phyloP scores from a whole-genome alignment of 768 basidiomycete species.

The Collybia sordida region DNA sequence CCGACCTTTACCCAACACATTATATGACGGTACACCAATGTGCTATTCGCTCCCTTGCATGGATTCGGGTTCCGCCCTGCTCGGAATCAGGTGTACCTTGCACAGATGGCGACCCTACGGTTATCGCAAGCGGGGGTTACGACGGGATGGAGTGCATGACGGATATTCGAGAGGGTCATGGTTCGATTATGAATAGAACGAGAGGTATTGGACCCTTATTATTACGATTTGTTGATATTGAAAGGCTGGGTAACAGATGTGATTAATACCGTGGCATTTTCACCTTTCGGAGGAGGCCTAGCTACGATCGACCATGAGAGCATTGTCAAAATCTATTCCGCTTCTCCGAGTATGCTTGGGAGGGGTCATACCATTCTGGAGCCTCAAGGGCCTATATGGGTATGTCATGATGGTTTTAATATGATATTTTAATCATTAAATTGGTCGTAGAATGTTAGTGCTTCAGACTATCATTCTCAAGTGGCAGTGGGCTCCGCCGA shows the following conservation, averaged over 20 bases:
- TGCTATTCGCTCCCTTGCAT: conserved; percentile 72
- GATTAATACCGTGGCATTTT: conserved; percentile 66
- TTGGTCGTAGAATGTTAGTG: conserved; percentile 54
- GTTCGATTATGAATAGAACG: conserved; percentile 73
- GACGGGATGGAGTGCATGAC: conserved; percentile 77
- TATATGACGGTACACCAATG: conserved; percentile 77
- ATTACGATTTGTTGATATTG: background rate
- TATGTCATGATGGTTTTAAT: conserved; percentile 31
- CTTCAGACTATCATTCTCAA: conserved; percentile 88
- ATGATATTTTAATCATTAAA: background rate
- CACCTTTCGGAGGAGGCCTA: conserved; percentile 64
- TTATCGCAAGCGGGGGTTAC: conserved; percentile 76
- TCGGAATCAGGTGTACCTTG: conserved; percentile 44
- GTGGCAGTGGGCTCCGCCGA: conserved; percentile 82
- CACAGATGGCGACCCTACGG: conserved; percentile 59
- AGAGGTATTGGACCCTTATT: conserved; percentile 47
- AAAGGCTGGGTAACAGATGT: conserved; percentile 48
- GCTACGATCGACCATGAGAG: conserved; percentile 86
- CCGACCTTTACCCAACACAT: conserved; percentile 62
- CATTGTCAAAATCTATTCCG: conserved; percentile 70
- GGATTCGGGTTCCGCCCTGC: conserved; percentile 68
- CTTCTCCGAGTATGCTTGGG: conserved; percentile 73
- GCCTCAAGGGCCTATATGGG: conserved; percentile 83
- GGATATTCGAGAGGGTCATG: conserved; percentile 71
- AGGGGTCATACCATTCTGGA: conserved; percentile 71